These are phyloP conservation scores for Harringtonia lauricola DNA, from an alignment of 2,329 filamentous ascomycete species.

Conservation along the genomic window DNA sequence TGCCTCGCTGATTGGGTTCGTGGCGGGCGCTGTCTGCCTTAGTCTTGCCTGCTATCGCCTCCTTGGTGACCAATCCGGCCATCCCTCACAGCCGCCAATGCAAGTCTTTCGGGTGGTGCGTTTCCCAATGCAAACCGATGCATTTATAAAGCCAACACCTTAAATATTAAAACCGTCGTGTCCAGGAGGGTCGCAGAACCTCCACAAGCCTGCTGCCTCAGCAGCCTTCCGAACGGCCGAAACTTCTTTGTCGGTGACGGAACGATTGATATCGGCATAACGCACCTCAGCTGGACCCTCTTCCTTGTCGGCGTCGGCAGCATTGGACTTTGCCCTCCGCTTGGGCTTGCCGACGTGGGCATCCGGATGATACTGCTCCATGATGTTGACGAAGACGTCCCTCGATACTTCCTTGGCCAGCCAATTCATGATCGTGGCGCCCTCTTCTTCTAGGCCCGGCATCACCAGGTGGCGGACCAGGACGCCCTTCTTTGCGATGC, in stretches of 20 bases:
- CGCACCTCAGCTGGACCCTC: conserved; percentile 33
- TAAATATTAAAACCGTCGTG: conserved; percentile 41
- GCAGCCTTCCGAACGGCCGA: conserved; percentile 56
- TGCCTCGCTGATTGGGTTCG: too few relatives aligned
- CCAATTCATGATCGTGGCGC: conserved; percentile 63
- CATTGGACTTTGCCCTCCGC: conserved; percentile 19
- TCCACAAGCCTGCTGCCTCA: conserved; percentile 62
- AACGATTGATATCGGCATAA: conserved; percentile 71
- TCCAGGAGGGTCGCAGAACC: conserved; percentile 56
- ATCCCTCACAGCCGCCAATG: too few relatives aligned
- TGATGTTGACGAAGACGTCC: conserved; percentile 74
- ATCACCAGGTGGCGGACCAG: conserved; percentile 74
- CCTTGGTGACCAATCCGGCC: too few relatives aligned
- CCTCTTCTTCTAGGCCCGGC: conserved; percentile 69
- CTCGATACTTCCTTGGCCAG: conserved; percentile 60
- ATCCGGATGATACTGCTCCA: conserved; percentile 78
- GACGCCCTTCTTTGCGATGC: conserved; percentile 67
- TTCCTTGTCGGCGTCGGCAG: conserved; percentile 16
- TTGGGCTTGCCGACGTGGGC: conserved; percentile 69
- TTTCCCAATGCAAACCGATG: neutral
- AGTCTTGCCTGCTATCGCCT: too few relatives aligned
- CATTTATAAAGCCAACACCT: neutral
- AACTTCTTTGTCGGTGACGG: conserved; percentile 53
- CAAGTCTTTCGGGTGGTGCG: too few relatives aligned
- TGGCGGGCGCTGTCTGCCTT: too few relatives aligned